phyloP scores from a whole-genome alignment of 2,329 filamentous ascomycete species.

The Botryotinia convoluta region DNA sequence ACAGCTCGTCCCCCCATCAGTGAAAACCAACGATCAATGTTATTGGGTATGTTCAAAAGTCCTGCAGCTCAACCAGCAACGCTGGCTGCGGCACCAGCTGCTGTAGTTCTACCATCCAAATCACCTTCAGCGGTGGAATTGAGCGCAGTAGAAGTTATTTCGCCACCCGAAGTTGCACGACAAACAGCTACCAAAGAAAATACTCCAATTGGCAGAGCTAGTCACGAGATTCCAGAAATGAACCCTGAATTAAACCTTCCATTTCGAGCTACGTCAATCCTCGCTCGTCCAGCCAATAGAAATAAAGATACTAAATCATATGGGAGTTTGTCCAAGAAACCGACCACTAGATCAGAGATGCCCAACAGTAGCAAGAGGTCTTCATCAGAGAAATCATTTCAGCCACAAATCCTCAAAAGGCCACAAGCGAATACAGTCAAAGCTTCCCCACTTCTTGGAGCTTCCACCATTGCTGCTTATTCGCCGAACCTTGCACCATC shows the following conservation, averaged over 20 bases:
- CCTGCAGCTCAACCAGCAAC: slow-evolving; percentile 28
- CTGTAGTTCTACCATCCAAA: slow-evolving; percentile 30
- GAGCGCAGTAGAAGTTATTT: slow-evolving; percentile 36
- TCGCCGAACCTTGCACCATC: slow-evolving; percentile 27
- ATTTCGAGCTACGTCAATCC: slow-evolving; percentile 34
- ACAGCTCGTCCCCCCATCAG: slow-evolving; percentile 30
- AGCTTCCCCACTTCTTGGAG: slow-evolving; percentile 10
- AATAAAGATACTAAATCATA: slow-evolving; percentile 22
- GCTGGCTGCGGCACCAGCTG: slow-evolving; percentile 22
- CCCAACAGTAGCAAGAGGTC: slow-evolving; percentile 21
- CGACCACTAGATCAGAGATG: neutral
- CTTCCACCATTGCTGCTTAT: slow-evolving; percentile 31
- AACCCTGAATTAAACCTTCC: slow-evolving; percentile 34
- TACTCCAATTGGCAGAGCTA: slow-evolving; percentile 5
- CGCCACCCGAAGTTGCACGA: slow-evolving; percentile 18
- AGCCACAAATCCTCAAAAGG: slow-evolving; percentile 53
- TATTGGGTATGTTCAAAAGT: slow-evolving; percentile 37
- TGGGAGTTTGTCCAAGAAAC: slow-evolving; percentile 12
- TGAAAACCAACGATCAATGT: slow-evolving; percentile 34
- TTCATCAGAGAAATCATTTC: slow-evolving; percentile 45
- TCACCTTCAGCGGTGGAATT: slow-evolving; percentile 37
- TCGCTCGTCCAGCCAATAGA: slow-evolving; percentile 31
- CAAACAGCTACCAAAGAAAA: slow-evolving; percentile 16
- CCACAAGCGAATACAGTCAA: slow-evolving; percentile 41
- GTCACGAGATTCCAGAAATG: slow-evolving; percentile 24